Evolutionary conservation across 2,329 filamentous ascomycete species (phyloP), one percentile per base, ranked within the genome.

Genomic region (Penicillium sp.): DNA sequence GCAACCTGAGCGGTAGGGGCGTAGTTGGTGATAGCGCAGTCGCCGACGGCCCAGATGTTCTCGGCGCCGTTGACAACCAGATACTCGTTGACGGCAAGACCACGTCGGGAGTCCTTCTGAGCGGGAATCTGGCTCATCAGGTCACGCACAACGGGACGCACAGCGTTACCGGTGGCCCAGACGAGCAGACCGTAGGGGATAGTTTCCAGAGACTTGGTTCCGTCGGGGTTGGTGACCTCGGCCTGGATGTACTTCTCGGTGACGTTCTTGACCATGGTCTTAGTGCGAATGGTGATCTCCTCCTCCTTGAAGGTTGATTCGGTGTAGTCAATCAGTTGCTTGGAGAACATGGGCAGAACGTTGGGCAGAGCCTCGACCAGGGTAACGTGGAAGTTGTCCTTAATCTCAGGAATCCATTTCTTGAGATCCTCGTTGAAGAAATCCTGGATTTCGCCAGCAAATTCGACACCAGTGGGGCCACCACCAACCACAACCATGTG

Each of bases 231-330:
- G 50, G 85, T 87, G 46, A 85, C 84, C 74, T 96, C 90, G 60
- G 93, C 94, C 79, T 97, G 90, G 68, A 99, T 93, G 70, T 85
- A 87, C 76, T 89, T 95, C 67, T 94, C 87, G 29, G 90, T 95
- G 54, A 99, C 94, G 57, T 88, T 92, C 83, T 97, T 97, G 73
- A 99, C 94, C 87, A 96, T 95, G 62, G 94, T 97, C 85, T 97
- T 97, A 66, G 94, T 95, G 76, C 90, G 88, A 77, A 99, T 96
- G 65, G 90, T 87, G 71, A 99, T 99, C 71, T 91, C 92, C 77
- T 99, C 94, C 80, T 99, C 94, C 78, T 95, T 94, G 81, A 99
- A 95, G 43, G 93, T 96, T 76, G 92, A 93, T 79, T 99, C 94
- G 65, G 94, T 99, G 82, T 99, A 99, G 69, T 99, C 94, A 70